These are phyloP conservation scores for Penicillium sp. DNA, from an alignment of 2,329 filamentous ascomycete genomes.

Conservation along the genomic window DNA sequence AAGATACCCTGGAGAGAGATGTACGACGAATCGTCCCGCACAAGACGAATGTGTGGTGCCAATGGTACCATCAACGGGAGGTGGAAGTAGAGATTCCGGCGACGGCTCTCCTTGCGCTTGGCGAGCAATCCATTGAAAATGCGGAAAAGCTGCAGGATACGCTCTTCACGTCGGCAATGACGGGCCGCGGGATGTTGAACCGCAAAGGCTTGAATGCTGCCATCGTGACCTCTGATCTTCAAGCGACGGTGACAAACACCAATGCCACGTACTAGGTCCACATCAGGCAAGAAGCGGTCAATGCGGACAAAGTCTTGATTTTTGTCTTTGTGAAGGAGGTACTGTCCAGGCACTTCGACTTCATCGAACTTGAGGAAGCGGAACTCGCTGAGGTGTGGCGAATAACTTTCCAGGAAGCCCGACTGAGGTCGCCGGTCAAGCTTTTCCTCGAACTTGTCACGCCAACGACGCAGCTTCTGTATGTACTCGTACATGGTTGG, in stretches of 20 bases:
- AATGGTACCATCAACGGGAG: conserved; percentile 92
- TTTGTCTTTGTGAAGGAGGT: conserved; percentile 95
- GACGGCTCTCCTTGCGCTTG: conserved; percentile 90
- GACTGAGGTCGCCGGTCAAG: conserved; percentile 74
- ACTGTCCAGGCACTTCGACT: conserved; percentile 95
- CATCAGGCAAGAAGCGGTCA: conserved; percentile 90
- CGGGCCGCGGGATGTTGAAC: conserved; percentile 92
- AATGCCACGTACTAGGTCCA: conserved; percentile 85
- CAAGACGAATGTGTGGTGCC: conserved; percentile 87
- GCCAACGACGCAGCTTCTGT: conserved; percentile 89
- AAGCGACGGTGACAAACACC: conserved; percentile 87
- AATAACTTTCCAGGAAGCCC: conserved; percentile 75
- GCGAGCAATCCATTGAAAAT: conserved; percentile 90
- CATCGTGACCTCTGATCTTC: conserved; percentile 95
- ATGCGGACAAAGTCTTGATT: conserved; percentile 98
- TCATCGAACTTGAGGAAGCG: conserved; percentile 97
- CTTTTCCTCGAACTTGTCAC: conserved; percentile 96
- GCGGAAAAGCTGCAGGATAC: conserved; percentile 91
- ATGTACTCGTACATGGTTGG: conserved; percentile 99
- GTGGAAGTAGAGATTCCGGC: conserved; percentile 92
- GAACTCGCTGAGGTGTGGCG: conserved; percentile 91
- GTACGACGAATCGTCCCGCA: conserved; percentile 92
- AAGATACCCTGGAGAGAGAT: conserved; percentile 92
- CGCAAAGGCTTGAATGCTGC: conserved; percentile 92
- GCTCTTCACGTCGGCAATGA: conserved; percentile 88